Evolutionary conservation across 305 asterid species (phyloP).

Genomic region (Ajuga reptans): DNA sequence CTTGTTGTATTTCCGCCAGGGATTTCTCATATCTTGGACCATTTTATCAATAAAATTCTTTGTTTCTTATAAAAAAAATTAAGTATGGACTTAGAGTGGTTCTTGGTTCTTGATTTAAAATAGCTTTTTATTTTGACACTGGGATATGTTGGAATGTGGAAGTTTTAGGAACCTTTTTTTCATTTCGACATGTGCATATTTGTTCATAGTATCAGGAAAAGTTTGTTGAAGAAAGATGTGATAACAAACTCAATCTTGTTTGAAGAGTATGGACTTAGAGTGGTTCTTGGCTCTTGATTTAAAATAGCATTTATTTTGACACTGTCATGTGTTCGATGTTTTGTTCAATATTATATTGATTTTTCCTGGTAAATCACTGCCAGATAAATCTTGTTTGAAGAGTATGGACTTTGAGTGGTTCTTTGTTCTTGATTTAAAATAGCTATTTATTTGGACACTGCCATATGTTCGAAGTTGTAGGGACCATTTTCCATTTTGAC

Average conservation of each 20-base stretch:
- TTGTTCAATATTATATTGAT: background rate
- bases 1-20: too few species aligned
- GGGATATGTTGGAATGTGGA: background rate
- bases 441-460: background rate
- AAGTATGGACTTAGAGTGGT: too few species aligned
- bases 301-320: too few species aligned
- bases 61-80: too few species aligned
- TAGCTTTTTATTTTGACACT: background rate
- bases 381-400: slow-evolving; percentile 58
- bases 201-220: background rate
- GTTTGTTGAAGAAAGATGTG: background rate
- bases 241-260: background rate
- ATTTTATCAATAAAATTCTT: too few species aligned
- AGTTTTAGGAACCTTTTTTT: background rate
- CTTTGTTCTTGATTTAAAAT: too few species aligned
- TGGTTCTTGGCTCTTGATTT: too few species aligned
- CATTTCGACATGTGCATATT: too few species aligned
- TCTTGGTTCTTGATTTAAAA: background rate
- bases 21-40: too few species aligned
- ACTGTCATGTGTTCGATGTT: too few species aligned
- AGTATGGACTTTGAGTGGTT: background rate
- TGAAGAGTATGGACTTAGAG: too few species aligned
- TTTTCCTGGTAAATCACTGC: background rate
- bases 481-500: background rate
- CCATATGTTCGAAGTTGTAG: background rate